phyloP scores from a whole-genome alignment of 352 stramenopile species.

The Globisporangium mamillatum region DNA sequence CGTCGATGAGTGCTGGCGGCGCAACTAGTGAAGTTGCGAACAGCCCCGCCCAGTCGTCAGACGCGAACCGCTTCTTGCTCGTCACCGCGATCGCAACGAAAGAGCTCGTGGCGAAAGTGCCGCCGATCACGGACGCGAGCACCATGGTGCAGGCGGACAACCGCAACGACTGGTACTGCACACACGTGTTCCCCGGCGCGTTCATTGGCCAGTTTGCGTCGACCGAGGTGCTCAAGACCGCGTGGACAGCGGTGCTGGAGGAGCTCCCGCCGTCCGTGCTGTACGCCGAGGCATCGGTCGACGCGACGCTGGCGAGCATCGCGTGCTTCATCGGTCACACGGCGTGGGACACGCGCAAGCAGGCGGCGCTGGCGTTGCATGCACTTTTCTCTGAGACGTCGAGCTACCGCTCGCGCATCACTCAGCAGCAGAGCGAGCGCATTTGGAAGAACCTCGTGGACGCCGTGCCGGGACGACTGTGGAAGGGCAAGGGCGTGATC shows the following conservation, averaged over 20 bases:
- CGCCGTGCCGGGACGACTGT: conserved; percentile 64
- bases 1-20: not conserved
- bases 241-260: conserved; percentile 62
- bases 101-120: conserved; percentile 61
- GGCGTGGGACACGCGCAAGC: conserved; percentile 72
- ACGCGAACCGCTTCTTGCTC: conserved; percentile 63
- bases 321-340: conserved; percentile 53
- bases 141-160: conserved; percentile 36
- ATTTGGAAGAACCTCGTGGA: conserved; percentile 50
- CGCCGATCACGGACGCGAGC: conserved; percentile 38
- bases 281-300: conserved; percentile 48
- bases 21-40: not conserved
- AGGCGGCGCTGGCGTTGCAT: conserved; percentile 63
- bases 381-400: conserved; percentile 40
- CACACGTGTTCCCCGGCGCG: conserved; percentile 64
- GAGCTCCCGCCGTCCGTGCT: conserved; percentile 61
- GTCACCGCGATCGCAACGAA: conserved; percentile 69
- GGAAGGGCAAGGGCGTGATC: conserved; percentile 73
- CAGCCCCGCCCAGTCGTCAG: conserved; percentile 16
- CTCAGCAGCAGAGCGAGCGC: conserved; percentile 36
- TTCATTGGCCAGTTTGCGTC: conserved; percentile 74
- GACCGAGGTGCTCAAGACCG: conserved; percentile 36
- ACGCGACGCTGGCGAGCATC: conserved; percentile 40
- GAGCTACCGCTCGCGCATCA: conserved; percentile 46
- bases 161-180: conserved; percentile 61